Evolutionary conservation across 495 filamentous ascomycete genomes (phyloP).

Genomic region (Penicillium coprophilum): DNA sequence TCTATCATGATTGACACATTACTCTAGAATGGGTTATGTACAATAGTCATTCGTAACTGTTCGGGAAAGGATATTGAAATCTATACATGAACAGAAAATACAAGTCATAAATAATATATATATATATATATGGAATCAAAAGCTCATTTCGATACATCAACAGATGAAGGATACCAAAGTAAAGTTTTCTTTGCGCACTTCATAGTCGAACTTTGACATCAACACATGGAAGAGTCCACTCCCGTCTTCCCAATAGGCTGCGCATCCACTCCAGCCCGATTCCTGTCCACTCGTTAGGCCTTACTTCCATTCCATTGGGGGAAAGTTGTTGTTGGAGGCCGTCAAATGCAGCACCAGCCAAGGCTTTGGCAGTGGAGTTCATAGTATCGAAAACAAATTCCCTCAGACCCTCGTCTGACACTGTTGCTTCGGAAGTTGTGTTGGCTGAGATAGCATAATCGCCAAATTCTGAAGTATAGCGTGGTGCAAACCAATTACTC

Average conservation of each 20-base stretch:
- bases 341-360: constrained; percentile 66
- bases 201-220: constrained; percentile 75
- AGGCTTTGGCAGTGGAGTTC: constrained; percentile 65
- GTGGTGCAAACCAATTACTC: constrained; percentile 79
- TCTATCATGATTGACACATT: neutral
- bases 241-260: constrained; percentile 68
- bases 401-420: constrained; percentile 37
- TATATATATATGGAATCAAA: neutral
- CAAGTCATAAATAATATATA: neutral
- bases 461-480: constrained; percentile 40
- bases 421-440: constrained; percentile 21
- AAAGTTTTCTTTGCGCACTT: constrained; percentile 3
- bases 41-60: neutral
- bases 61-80: neutral
- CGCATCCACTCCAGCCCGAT: constrained; percentile 81
- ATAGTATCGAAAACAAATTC: constrained; percentile 58
- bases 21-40: neutral
- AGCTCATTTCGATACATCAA: neutral
- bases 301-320: constrained; percentile 26
- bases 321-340: constrained; percentile 54
- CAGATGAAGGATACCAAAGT: neutral
- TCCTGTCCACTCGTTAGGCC: constrained; percentile 66
- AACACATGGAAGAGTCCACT: constrained; percentile 82
- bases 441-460: constrained; percentile 21
- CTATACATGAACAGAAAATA: neutral